phyloP scores from a whole-genome alignment of 2,329 filamentous ascomycete species.

The Neoscytalidium dimidiatum region DNA sequence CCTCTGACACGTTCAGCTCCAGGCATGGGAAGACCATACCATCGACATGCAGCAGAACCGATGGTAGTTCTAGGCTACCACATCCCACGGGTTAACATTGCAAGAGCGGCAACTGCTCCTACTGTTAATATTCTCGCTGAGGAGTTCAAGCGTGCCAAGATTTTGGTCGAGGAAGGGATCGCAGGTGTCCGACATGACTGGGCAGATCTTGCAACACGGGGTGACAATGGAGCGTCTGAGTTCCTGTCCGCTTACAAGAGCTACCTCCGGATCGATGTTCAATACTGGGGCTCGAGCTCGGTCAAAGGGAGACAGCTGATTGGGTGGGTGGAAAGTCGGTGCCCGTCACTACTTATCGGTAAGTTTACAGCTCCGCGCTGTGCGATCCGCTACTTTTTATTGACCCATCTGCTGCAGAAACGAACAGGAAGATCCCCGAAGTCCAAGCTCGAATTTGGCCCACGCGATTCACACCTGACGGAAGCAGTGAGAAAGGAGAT shows the following conservation, averaged over 20 bases:
- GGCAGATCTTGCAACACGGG: constrained; percentile 42
- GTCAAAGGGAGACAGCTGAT: constrained; percentile 58
- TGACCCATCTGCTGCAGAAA: constrained; percentile 43
- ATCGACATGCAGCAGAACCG: constrained; percentile 59
- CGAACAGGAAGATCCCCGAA: constrained; percentile 55
- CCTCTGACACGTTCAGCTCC: constrained; percentile 53
- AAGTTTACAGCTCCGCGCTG: constrained; percentile 31
- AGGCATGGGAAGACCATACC: constrained; percentile 45
- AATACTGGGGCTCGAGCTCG: constrained; percentile 65
- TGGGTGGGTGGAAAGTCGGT: constrained; percentile 66
- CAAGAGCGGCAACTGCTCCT: constrained; percentile 55
- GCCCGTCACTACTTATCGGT: constrained; percentile 60
- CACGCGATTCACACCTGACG: constrained; percentile 50
- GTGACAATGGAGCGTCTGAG: constrained; percentile 36
- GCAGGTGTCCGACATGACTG: constrained; percentile 36
- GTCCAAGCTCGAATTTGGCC: constrained; percentile 65
- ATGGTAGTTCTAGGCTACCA: constrained; percentile 66
- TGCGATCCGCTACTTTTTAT: neutral
- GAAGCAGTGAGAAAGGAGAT: constrained; percentile 39
- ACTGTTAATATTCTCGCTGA: constrained; percentile 54
- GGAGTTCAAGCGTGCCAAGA: constrained; percentile 54
- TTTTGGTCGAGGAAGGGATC: constrained; percentile 37
- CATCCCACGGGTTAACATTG: constrained; percentile 62
- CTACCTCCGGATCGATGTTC: constrained; percentile 63
- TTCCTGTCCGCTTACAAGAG: constrained; percentile 57